Percentiles rank a stretch among this genome's conserved stretches.
Evolutionary conservation across 805 yeast species (phyloP).

Genomic region (Tetrapisispora nanseiensis): DNA sequence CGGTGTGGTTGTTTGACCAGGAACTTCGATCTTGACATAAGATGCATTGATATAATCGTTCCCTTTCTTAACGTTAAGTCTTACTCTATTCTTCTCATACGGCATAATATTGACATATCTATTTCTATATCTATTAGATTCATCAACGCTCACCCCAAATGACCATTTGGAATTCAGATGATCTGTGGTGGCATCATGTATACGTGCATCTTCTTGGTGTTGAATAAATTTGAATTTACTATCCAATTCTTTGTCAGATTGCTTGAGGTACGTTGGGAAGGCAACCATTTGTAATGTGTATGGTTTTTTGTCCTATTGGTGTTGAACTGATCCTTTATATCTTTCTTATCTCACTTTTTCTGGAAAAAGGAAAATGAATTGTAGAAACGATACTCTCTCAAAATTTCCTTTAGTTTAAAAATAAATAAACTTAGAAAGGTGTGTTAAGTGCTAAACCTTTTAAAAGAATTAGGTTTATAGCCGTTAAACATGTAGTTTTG

Average conservation of each 20-base stretch:
- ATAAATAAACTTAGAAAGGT: too few species aligned
- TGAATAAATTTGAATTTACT: slow-evolving; percentile 29
- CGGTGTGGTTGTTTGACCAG: slow-evolving; percentile 14
- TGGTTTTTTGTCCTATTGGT: not conserved
- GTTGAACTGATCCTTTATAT: too few species aligned
- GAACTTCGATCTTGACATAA: slow-evolving; percentile 35
- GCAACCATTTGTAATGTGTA: not conserved
- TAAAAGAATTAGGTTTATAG: too few species aligned
- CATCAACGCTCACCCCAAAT: slow-evolving; percentile 20
- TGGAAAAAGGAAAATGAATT: too few species aligned
- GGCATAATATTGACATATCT: slow-evolving; percentile 58
- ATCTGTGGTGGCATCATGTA: slow-evolving; percentile 30
- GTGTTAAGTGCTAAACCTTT: not conserved
- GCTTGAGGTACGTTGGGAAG: slow-evolving; percentile 18
- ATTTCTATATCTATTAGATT: slow-evolving; percentile 34
- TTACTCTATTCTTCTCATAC: slow-evolving; percentile 50
- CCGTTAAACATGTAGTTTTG: too few species aligned
- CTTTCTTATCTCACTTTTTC: not conserved
- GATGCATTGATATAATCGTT: slow-evolving; percentile 82
- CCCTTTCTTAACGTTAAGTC: slow-evolving; percentile 25
- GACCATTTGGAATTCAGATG: slow-evolving; percentile 23
- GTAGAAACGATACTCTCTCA: too few species aligned
- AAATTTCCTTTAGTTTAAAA: too few species aligned
- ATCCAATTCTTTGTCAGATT: slow-evolving; percentile 16
- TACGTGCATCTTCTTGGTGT: slow-evolving; percentile 29